Conservation (phyloP, 1,139 yeast species). For the Protomyces gravidus region DNA sequence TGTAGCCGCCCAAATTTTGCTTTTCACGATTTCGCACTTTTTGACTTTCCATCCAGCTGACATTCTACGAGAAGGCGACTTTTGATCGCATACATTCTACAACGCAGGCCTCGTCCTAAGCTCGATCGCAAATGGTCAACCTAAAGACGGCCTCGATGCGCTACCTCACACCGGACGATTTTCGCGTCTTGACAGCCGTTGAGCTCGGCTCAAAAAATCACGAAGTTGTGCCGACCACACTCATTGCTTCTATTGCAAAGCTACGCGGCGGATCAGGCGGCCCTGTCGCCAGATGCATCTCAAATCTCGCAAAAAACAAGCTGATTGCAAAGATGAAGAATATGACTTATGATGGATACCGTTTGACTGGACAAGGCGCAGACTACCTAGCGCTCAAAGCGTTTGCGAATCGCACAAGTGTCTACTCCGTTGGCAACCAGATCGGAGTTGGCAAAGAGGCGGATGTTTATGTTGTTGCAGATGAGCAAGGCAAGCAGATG, state of each 20-base stretch:
- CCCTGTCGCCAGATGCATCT: constrained; percentile 64
- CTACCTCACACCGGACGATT: constrained; percentile 84
- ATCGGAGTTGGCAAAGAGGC: constrained; percentile 98
- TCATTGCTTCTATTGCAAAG: constrained; percentile 77
- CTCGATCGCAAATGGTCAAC: constrained; percentile 43
- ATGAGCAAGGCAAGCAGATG: constrained; percentile 56
- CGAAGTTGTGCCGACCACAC: constrained; percentile 84
- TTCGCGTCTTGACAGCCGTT: constrained; percentile 79
- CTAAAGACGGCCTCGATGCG: constrained; percentile 90
- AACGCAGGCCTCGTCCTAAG: background rate
- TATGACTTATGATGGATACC: constrained; percentile 63
- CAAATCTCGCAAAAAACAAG: constrained; percentile 81
- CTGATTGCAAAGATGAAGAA: constrained; percentile 73
- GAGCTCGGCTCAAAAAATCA: constrained; percentile 90
- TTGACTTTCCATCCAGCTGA: background rate
- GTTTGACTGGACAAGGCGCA: constrained; percentile 80
- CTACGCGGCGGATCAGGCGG: constrained; percentile 64
- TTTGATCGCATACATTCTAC: background rate
- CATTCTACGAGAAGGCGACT: background rate
- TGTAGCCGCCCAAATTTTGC: background rate
- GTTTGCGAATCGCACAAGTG: constrained; percentile 62
- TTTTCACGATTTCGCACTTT: background rate
- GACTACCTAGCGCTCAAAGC: constrained; percentile 87
- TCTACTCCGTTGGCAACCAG: constrained; percentile 76
- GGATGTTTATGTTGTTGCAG: constrained; percentile 85